Evolutionary conservation across 2,329 filamentous ascomycete genomes (phyloP).

Genomic region (Lasiodiplodia citricola): DNA sequence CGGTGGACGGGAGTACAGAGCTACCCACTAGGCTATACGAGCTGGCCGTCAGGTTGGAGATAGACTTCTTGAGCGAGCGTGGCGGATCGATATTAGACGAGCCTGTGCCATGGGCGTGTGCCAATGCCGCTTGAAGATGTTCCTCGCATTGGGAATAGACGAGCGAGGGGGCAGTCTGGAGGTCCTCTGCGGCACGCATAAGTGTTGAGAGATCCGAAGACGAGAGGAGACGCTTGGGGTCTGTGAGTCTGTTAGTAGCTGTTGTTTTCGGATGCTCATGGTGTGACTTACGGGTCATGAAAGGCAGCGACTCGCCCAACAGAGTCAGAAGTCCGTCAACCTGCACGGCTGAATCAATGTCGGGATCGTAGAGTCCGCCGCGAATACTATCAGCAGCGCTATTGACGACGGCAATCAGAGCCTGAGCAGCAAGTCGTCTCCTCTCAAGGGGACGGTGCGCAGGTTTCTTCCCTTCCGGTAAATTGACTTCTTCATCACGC

Average conservation of each 20-base stretch:
- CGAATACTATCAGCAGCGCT: constrained; percentile 90
- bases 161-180: constrained; percentile 74
- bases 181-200: constrained; percentile 78
- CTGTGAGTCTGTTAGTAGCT: constrained; percentile 39
- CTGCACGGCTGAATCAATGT: constrained; percentile 80
- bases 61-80: constrained; percentile 62
- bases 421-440: constrained; percentile 72
- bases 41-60: constrained; percentile 58
- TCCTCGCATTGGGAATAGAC: constrained; percentile 78
- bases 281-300: constrained; percentile 60
- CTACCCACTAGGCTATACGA: constrained; percentile 71
- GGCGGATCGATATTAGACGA: constrained; percentile 33
- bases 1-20: constrained; percentile 62
- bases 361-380: constrained; percentile 84
- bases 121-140: constrained; percentile 76
- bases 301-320: constrained; percentile 81
- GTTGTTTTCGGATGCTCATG: constrained; percentile 2
- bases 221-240: constrained; percentile 64
- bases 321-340: constrained; percentile 85
- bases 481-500: constrained; percentile 69
- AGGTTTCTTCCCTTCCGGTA: constrained; percentile 45
- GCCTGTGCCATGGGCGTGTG: constrained; percentile 60
- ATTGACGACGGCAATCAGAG: constrained; percentile 80
- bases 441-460: constrained; percentile 61
- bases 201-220: constrained; percentile 75